phyloP scores from a whole-genome alignment of 2,329 filamentous ascomycete genomes.

The Cephalotrichum gorgonifer region DNA sequence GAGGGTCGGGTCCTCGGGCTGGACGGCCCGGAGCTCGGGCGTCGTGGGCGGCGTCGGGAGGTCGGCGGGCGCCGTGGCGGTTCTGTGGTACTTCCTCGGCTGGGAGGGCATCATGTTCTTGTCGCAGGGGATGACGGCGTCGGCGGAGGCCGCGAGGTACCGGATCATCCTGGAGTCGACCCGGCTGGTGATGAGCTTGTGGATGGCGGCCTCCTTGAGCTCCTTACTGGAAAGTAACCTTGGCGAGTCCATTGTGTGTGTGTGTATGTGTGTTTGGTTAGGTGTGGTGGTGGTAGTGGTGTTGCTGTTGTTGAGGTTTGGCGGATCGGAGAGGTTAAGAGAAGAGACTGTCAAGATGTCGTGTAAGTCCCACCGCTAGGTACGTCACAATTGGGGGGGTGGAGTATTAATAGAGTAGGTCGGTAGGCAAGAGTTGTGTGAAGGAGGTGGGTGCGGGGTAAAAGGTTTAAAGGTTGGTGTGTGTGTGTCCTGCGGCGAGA shows the following conservation, averaged over 20 bases:
- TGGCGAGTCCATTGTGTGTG: conserved; percentile 5
- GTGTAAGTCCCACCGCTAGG: background rate
- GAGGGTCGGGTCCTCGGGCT: conserved; percentile 42
- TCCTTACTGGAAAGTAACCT: conserved; percentile 31
- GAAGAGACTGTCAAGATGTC: background rate
- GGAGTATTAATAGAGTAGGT: too few relatives aligned
- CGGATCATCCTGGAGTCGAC: conserved; percentile 68
- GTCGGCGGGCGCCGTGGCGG: conserved; percentile 21
- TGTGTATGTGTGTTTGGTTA: background rate
- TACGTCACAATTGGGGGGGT: background rate
- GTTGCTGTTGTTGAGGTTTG: background rate
- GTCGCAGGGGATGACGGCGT: conserved; percentile 74
- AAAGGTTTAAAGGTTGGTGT: background rate
- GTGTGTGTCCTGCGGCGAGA: background rate
- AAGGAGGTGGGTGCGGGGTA: background rate
- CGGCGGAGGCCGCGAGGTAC: conserved; percentile 65
- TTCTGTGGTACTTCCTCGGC: too few relatives aligned
- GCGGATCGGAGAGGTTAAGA: background rate
- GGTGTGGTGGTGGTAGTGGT: background rate
- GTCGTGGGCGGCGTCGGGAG: conserved; percentile 40
- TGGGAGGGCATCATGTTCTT: conserved; percentile 41
- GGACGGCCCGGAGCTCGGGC: conserved; percentile 35
- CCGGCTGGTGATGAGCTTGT: conserved; percentile 69
- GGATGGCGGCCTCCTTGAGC: conserved; percentile 64
- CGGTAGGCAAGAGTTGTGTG: too few relatives aligned